Conservation (phyloP, 1,284 basidiomycete species). For the Somion occarium region DNA sequence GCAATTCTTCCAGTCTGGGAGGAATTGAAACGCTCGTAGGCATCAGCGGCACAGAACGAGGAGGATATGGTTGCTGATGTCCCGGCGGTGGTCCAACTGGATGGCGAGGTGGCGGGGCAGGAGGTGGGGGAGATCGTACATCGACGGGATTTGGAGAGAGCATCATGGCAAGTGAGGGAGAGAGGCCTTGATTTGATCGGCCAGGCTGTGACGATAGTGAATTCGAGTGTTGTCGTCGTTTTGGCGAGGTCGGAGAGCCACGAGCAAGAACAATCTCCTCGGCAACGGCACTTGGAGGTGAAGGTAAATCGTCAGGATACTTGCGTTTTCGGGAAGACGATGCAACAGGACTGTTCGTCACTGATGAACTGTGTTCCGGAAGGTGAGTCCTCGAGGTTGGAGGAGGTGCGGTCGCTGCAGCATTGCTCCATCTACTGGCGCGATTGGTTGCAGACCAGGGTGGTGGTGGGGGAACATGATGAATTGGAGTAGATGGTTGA, state of each 20-base stretch:
- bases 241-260: slow-evolving; percentile 5
- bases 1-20: not conserved
- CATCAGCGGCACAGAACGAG: not conserved
- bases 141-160: slow-evolving; percentile 20
- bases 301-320: slow-evolving; percentile 32
- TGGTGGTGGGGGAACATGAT: slow-evolving; percentile 53
- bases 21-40: not conserved
- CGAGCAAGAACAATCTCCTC: slow-evolving; percentile 4
- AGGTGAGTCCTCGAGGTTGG: slow-evolving; percentile 21
- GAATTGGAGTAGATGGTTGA: slow-evolving; percentile 18
- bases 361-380: slow-evolving; percentile 5
- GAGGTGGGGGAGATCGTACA: not conserved
- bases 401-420: slow-evolving; percentile 26
- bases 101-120: not conserved
- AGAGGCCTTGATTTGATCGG: slow-evolving; percentile 19
- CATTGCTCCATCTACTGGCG: slow-evolving; percentile 36
- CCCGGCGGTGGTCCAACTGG: not conserved
- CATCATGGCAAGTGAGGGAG: slow-evolving; percentile 30
- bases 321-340: slow-evolving; percentile 36
- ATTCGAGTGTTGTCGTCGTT: slow-evolving; percentile 5
- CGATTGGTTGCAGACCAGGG: slow-evolving; percentile 52
- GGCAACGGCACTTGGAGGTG: slow-evolving; percentile 13
- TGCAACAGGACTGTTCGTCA: slow-evolving; percentile 3
- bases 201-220: slow-evolving; percentile 18
- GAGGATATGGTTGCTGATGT: too few species aligned